Evolutionary conservation across 1,284 basidiomycete species (phyloP).

Genomic region (Malassezia restricta): DNA sequence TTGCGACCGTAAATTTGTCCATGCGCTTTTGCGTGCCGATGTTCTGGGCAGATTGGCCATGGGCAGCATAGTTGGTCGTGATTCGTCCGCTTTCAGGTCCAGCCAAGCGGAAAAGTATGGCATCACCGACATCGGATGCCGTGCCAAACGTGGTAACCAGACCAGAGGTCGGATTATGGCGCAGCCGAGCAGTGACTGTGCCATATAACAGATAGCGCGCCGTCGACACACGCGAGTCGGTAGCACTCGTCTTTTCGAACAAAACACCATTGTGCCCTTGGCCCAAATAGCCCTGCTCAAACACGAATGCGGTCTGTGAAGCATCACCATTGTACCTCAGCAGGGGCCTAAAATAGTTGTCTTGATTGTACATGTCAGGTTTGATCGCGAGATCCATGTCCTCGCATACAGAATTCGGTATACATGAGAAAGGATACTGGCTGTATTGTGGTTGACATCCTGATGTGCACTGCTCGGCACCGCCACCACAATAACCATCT

Average conservation of each 20-base stretch:
- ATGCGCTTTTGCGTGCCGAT: conserved; percentile 3
- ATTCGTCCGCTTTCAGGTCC: conserved; percentile 15
- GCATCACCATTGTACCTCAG: conserved; percentile 35
- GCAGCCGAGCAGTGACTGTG: conserved; percentile 22
- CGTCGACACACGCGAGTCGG: conserved; percentile 31
- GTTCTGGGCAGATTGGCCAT: conserved; percentile 10
- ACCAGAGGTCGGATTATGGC: conserved; percentile 29
- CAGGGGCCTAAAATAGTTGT: conserved; percentile 26
- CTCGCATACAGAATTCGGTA: conserved; percentile 32
- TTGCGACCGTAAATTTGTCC: conserved; percentile 15
- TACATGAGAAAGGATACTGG: conserved; percentile 25
- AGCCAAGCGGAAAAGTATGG: conserved; percentile 33
- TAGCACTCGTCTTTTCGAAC: conserved; percentile 23
- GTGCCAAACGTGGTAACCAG: conserved; percentile 33
- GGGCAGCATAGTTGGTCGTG: conserved; percentile 27
- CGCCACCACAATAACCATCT: conserved; percentile 28
- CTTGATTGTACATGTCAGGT: conserved; percentile 26
- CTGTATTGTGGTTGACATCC: conserved; percentile 36
- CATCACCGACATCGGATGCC: conserved; percentile 30
- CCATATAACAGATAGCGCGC: conserved; percentile 40
- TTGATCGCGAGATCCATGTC: conserved; percentile 20
- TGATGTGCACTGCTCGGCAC: conserved; percentile 30
- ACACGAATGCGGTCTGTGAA: conserved; percentile 22
- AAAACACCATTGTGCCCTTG: conserved; percentile 34
- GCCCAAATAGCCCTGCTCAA: conserved; percentile 33